Evolutionary conservation across 108 stramenopile genomes (phyloP), one percentile per base, ranked within the genome.

Genomic region (Stephanodiscus triporus): DNA sequence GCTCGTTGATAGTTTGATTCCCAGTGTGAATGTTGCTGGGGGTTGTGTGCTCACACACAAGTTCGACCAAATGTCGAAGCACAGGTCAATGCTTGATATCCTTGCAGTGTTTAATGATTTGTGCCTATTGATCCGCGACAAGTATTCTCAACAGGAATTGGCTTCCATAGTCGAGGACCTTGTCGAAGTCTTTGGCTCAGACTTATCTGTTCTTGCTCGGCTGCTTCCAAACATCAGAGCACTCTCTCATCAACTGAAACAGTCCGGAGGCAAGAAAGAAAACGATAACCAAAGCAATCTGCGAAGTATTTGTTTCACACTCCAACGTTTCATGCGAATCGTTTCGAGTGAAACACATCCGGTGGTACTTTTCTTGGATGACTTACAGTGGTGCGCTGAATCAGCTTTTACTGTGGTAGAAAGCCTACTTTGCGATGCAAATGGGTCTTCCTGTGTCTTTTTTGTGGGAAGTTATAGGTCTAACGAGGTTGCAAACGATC

Each of bases 391-490:
- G 81, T 56, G 62, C 37, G 81, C 76, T 32, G 50, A 61, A n/a
- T 34, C 65, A 32, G 54, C 68, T 20, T 53, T 82, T 32, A 59
- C 40, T 22, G 34, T 82, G 19, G 58, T 82, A n/a, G 70, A 82
- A 27, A 34, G 62, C 14, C 29, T 82, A 19, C 75, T 82, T 1
- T 75, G 69, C 55, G 70, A 82, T 29, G 6, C 19, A 32, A 62
- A 48, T 23, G 75, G 64, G 53, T 34, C 49, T 23, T 62, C 56
- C 24, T 68, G 67, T 67, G 30, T 73, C 43, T 75, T 82, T 48
- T 74, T 81, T 29, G 69, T 81, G 23, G 80, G 80, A 2, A 81
- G 63, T 36, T 81, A 81, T n/a, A 58, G 80, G 37, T 59, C 59
- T 37, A 70, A 81, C 61, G 80, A 81, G 23, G 80, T 75, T 27